Percentiles rank a stretch among this genome's conserved stretches.
phyloP scores from a whole-genome alignment of 2,329 filamentous ascomycete species.

The Epichloe coenophiala region DNA sequence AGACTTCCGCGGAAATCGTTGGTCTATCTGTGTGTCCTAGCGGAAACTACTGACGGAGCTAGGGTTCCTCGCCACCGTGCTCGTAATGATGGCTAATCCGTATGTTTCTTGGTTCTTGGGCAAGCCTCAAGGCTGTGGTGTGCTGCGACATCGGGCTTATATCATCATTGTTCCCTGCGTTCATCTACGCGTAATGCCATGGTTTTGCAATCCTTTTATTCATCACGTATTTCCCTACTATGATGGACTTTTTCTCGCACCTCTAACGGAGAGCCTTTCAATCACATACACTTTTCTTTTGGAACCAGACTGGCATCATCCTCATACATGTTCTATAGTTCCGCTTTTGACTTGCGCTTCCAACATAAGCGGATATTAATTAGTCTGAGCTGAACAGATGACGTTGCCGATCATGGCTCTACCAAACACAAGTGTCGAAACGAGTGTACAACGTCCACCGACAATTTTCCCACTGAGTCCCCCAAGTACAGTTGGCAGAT shows the following conservation, averaged over 20 bases:
- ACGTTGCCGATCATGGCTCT: not conserved
- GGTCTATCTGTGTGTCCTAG: not conserved
- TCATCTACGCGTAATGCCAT: not conserved
- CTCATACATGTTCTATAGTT: not conserved
- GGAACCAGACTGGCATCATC: too few relatives aligned
- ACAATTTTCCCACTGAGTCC: slow-evolving; percentile 24
- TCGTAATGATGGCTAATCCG: not conserved
- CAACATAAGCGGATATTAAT: not conserved
- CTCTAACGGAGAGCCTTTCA: too few relatives aligned
- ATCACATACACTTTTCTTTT: too few relatives aligned
- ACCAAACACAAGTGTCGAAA: not conserved
- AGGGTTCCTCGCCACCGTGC: not conserved
- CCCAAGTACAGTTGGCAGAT: slow-evolving; percentile 26
- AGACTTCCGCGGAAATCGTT: slow-evolving; percentile 4
- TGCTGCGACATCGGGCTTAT: not conserved
- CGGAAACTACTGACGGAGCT: not conserved
- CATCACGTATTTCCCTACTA: not conserved
- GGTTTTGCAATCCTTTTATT: too few relatives aligned
- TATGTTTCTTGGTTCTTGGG: not conserved
- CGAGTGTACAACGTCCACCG: not conserved
- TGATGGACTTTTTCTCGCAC: not conserved
- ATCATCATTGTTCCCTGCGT: not conserved
- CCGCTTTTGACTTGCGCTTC: not conserved
- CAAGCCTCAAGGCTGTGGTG: not conserved
- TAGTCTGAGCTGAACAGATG: not conserved